Evolutionary conservation across 176 grass and related monocot species (phyloP), one percentile per base, ranked within the genome.

Genomic region (Secale cereale): DNA sequence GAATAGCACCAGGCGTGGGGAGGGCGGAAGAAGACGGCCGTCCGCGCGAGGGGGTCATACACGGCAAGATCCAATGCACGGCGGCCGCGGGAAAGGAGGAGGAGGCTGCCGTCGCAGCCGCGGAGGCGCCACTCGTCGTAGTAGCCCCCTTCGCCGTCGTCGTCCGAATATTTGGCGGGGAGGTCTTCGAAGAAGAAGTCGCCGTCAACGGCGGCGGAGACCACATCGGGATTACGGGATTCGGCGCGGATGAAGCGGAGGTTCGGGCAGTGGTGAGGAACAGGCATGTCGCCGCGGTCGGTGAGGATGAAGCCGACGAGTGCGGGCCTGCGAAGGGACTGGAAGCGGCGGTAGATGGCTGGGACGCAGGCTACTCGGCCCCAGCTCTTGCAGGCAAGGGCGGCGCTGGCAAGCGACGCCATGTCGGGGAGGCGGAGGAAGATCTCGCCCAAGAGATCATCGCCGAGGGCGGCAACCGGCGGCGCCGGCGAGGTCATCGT

Each of bases 31-130:
- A 80, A 80, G 68, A 54, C 19, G 29, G 40, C 40, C 4, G 77
- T 86, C 10, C 68, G 70, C 19, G 32, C 43, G 43, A 87, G 36
- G 69, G 78, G 78, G 28, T 76, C 85, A 33, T 87, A 87, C 11
- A 81, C 78, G 31, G 78, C 85, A 17, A 87, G 85, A 9, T 75
- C 11, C 17, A 3, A 1, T 30, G 8, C 16, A 9, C 8, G 0
- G 0, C 4, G 1, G 69, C 69, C 59, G 17, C 31, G 30, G 33
- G 78, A 81, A 6, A 86, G 77, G 59, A 81, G 85, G 13, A 56
- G 69, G 68, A 1, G 41, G 59, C 85, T 43, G 43, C 31, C 78
- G 59, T 65, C 41, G 20, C 69, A 65, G 41, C 78, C 11, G 3
- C 41, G 85, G 16, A 81, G 69, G 30, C 31, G 31, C 85, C 78